phyloP scores from a whole-genome alignment of 495 filamentous ascomycete genomes.

The Penicillium odoratum region DNA sequence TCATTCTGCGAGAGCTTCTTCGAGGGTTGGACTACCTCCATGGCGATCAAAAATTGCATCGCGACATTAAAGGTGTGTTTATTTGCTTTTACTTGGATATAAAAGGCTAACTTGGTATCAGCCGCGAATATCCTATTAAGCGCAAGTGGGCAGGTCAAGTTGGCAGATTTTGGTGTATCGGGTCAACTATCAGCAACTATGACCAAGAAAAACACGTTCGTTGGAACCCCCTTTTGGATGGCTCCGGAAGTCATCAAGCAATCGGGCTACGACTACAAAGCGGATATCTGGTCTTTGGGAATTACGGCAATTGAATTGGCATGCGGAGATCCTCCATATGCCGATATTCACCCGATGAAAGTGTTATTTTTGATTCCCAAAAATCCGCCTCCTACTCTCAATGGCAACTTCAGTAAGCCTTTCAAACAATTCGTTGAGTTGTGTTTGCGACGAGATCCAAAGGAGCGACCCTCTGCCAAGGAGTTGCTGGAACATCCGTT shows the following conservation, averaged over 20 bases:
- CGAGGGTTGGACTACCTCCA: slow-evolving; percentile 92
- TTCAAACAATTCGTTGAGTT: slow-evolving; percentile 95
- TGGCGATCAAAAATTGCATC: slow-evolving; percentile 89
- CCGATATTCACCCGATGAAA: slow-evolving; percentile 98
- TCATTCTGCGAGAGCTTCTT: slow-evolving; percentile 87
- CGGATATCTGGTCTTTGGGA: slow-evolving; percentile 98
- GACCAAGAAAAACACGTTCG: slow-evolving; percentile 99
- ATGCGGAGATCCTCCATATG: slow-evolving; percentile 90
- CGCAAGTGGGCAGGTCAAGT: slow-evolving; percentile 89
- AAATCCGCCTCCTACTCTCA: slow-evolving; percentile 78
- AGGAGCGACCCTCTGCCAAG: slow-evolving; percentile 80
- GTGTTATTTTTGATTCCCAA: slow-evolving; percentile 96
- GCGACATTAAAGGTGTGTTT: slow-evolving; percentile 86
- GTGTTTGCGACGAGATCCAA: slow-evolving; percentile 84
- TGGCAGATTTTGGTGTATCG: slow-evolving; percentile 97
- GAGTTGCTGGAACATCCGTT: slow-evolving; percentile 90
- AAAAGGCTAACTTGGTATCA: slow-evolving; percentile 34
- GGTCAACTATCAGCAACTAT: slow-evolving; percentile 98
- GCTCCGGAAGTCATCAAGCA: slow-evolving; percentile 98
- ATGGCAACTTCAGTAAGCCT: slow-evolving; percentile 81
- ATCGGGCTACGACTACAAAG: slow-evolving; percentile 97
- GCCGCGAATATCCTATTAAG: slow-evolving; percentile 89
- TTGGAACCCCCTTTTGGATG: slow-evolving; percentile 99
- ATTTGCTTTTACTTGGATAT: background rate
- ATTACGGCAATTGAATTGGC: slow-evolving; percentile 95